phyloP scores from a whole-genome alignment of 768 basidiomycete genomes.

The Kwoniella sp. region DNA sequence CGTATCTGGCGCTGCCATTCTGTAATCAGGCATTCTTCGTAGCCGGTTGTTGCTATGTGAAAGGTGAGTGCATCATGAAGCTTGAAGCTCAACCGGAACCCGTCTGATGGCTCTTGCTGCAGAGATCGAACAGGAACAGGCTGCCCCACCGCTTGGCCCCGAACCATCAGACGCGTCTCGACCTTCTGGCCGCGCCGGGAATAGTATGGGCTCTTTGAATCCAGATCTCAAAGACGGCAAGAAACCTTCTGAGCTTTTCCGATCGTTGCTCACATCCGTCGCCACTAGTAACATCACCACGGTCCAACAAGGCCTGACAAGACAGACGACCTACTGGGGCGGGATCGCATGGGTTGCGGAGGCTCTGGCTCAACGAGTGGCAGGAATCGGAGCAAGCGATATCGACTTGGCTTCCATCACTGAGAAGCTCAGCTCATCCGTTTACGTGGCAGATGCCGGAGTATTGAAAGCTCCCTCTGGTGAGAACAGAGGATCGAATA shows the following conservation, averaged over 20 bases:
- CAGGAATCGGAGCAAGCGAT: conserved; percentile 27
- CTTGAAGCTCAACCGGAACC: background rate
- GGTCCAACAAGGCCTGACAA: conserved; percentile 33
- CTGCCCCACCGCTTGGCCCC: background rate
- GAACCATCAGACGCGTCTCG: background rate
- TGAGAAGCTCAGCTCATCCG: conserved; percentile 26
- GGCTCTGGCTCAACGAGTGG: conserved; percentile 31
- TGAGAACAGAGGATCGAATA: background rate
- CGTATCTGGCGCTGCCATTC: conserved; percentile 36
- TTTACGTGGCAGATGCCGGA: conserved; percentile 36
- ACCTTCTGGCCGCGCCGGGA: background rate
- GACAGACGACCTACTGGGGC: conserved; percentile 33
- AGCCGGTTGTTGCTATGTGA: conserved; percentile 38
- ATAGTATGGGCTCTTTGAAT: background rate
- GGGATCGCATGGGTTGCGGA: conserved; percentile 33
- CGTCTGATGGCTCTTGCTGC: background rate
- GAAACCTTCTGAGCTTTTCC: conserved; percentile 20
- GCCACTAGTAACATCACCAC: conserved; percentile 32
- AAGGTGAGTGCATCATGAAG: conserved; percentile 25
- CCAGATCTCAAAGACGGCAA: conserved; percentile 1
- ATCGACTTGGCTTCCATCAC: conserved; percentile 33
- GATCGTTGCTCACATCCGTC: conserved; percentile 27
- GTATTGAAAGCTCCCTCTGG: conserved; percentile 11
- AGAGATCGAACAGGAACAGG: conserved; percentile 22
- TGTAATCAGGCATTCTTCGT: conserved; percentile 46